Evolutionary conservation across 805 yeast genomes (phyloP).

Genomic region (Candida verbasci): DNA sequence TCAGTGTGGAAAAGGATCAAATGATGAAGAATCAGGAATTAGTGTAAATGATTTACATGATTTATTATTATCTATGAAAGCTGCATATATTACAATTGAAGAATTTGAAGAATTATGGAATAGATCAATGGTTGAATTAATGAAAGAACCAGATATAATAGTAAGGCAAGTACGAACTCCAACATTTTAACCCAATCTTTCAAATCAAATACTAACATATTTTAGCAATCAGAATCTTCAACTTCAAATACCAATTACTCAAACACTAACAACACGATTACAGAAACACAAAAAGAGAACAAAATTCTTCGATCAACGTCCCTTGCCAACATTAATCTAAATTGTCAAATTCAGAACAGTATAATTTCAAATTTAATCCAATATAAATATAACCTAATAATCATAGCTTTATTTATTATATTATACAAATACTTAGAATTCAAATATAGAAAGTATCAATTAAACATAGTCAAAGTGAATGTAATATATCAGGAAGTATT

Average conservation of each 20-base stretch:
- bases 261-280: slow-evolving; percentile 24
- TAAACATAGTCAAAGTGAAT: slow-evolving; percentile 39
- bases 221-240: slow-evolving; percentile 13
- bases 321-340: slow-evolving; percentile 55
- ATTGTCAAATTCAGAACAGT: slow-evolving; percentile 53
- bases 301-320: slow-evolving; percentile 71
- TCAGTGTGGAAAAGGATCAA: slow-evolving; percentile 48
- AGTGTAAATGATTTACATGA: slow-evolving; percentile 47
- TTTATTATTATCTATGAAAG: slow-evolving; percentile 43
- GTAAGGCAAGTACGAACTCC: slow-evolving; percentile 66
- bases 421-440: slow-evolving; percentile 23
- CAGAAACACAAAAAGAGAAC: slow-evolving; percentile 35
- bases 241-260: slow-evolving; percentile 12
- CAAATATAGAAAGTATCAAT: slow-evolving; percentile 32
- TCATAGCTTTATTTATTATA: slow-evolving; percentile 12
- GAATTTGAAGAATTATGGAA: slow-evolving; percentile 77
- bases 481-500: slow-evolving; percentile 46
- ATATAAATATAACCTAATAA: slow-evolving; percentile 18
- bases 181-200: no score
- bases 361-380: slow-evolving; percentile 33
- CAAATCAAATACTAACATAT: slow-evolving; percentile 22
- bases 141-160: slow-evolving; percentile 63
- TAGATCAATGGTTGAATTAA: slow-evolving; percentile 56
- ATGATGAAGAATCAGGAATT: slow-evolving; percentile 49
- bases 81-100: slow-evolving; percentile 46